A percentile compares a stretch with the other conserved stretches of the same genome.
Conservation (phyloP, 148 eudicot genomes). For the Gaultheria prostrata region DNA sequence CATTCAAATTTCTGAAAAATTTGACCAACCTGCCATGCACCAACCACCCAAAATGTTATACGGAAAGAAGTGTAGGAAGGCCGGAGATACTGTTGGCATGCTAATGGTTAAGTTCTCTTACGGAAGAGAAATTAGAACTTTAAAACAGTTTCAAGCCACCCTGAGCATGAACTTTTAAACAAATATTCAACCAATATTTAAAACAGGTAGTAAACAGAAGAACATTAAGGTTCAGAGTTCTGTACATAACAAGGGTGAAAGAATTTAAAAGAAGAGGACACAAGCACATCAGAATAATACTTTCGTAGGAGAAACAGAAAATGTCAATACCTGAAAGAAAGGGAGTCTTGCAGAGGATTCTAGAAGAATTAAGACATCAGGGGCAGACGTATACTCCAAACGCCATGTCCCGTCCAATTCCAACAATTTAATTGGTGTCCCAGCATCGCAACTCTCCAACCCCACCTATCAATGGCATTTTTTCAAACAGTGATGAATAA, state of each 20-base stretch:
- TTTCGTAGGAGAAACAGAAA: neutral
- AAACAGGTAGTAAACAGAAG: neutral
- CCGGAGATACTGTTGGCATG: neutral
- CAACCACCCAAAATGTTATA: neutral
- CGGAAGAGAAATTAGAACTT: neutral
- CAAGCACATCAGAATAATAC: neutral
- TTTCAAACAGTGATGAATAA: neutral
- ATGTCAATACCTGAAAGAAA: slow-evolving; percentile 54
- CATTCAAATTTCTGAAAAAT: slow-evolving; percentile 95
- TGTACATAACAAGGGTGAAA: no score
- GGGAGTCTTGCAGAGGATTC: slow-evolving; percentile 77
- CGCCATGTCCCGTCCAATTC: slow-evolving; percentile 90
- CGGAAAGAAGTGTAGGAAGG: neutral
- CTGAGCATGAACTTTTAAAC: neutral
- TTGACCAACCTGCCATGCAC: slow-evolving; percentile 67
- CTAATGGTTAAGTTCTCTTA: neutral
- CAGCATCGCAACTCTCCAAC: slow-evolving; percentile 65
- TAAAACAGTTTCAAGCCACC: neutral
- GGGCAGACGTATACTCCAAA: slow-evolving; percentile 90
- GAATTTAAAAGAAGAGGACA: neutral
- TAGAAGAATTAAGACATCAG: slow-evolving; percentile 80
- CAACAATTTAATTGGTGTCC: slow-evolving; percentile 47
- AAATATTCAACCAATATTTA: neutral
- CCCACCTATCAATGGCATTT: slow-evolving; percentile 43
- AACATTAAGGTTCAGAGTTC: neutral